Evolutionary conservation across 768 basidiomycete genomes (phyloP), one percentile per base, ranked within the genome.

Genomic region (Arthromyces matolae): DNA sequence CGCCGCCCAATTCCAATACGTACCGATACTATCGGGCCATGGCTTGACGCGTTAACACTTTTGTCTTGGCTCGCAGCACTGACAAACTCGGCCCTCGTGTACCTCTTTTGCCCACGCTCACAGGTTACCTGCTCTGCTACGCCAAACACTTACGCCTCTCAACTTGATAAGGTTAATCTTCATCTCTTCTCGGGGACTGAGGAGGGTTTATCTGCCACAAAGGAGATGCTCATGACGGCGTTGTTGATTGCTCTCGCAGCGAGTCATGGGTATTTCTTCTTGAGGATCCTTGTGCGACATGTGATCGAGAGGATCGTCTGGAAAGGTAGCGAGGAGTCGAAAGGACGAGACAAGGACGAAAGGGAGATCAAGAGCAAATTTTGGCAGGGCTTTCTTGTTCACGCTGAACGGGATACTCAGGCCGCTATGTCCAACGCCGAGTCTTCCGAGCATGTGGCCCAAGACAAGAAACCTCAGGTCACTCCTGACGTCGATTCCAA

Each of bases 1-100:
- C 77, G 92, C 14, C 79, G 92, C 20, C 92, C 95, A 2, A 78
- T 95, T 28, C 93, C 94, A 0, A 66, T 73, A n/a, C 83, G 95
- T 18, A 86, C 88, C 3, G 93, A 94, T 57, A 86, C 87, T 9
- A 92, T 98, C 50, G 95, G 95, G 0, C 89, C 93, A 0, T 99
- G 95, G 95, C 79, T 97, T 34, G 85, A 94, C 42, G 81, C 84
- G 10, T 73, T 99, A 50, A 81, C 85, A 5, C 86, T 91, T 72
- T 76, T 99, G 62, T 79, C 91, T 10, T 98, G 93, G 93, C 71
- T 95, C 42, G 84, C 84, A 4, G 85, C 93, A 0, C 71, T 97
- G 24, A 91, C 86, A 23, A 96, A 94, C 66, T 77, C 91, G 0
- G 86, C 93, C 6, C 80, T 99, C 45, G 86, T 95, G 41, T 93